phyloP scores from a whole-genome alignment of 2,329 filamentous ascomycete species.

The Podosphaera xanthii region DNA sequence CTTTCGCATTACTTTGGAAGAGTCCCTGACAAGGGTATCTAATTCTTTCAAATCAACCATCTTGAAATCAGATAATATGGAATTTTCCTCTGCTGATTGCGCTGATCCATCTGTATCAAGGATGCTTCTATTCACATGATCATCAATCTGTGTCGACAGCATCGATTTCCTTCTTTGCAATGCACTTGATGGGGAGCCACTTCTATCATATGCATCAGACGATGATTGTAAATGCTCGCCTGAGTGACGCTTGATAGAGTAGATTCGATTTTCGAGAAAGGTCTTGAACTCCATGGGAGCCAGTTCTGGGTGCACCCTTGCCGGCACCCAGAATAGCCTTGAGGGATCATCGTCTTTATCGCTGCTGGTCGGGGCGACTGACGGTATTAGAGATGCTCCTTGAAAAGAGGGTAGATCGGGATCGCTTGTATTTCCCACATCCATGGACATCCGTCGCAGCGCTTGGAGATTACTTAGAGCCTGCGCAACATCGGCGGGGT shows the following conservation, averaged over 20 bases:
- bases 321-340: constrained; percentile 84
- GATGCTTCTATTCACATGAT: constrained; percentile 25
- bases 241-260: constrained; percentile 68
- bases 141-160: constrained; percentile 79
- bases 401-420: constrained; percentile 57
- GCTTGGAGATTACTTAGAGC: constrained; percentile 53
- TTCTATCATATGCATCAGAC: constrained; percentile 30
- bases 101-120: constrained; percentile 72
- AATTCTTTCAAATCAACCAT: constrained; percentile 37
- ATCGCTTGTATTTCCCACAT: constrained; percentile 38
- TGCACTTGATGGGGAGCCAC: constrained; percentile 28
- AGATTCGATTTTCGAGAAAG: constrained; percentile 81
- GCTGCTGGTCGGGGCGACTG: constrained; percentile 45
- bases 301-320: constrained; percentile 78
- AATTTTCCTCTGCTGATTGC: constrained; percentile 49
- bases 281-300: constrained; percentile 93
- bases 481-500: constrained; percentile 47
- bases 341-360: constrained; percentile 77
- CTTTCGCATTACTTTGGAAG: constrained; percentile 45
- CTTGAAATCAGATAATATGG: constrained; percentile 38
- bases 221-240: constrained; percentile 43
- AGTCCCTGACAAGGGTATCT: constrained; percentile 65
- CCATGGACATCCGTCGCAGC: constrained; percentile 57
- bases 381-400: constrained; percentile 39
- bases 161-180: constrained; percentile 81